These are phyloP conservation scores for Thinopyrum elongatum DNA, from an alignment of 176 grass and related monocot genomes.

Conservation along the genomic window DNA sequence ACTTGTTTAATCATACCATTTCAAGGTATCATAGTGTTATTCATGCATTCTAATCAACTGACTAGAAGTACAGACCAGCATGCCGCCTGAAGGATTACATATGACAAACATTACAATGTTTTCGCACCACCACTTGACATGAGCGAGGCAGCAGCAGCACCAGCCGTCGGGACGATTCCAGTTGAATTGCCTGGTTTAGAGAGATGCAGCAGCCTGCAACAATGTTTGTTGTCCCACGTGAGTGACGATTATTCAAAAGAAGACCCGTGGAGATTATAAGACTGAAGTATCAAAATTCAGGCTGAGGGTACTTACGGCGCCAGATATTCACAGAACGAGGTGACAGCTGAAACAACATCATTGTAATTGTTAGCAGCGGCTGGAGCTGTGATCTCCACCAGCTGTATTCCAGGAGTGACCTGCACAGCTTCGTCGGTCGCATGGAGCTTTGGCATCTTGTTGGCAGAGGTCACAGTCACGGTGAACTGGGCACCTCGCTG, in stretches of 20 bases:
- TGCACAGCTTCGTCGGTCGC: constrained; percentile 73
- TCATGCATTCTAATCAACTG: not conserved
- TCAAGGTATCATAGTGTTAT: not conserved
- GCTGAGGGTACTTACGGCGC: constrained; percentile 65
- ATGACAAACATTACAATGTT: constrained; percentile 33
- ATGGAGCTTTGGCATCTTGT: constrained; percentile 78
- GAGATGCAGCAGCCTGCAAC: constrained; percentile 76
- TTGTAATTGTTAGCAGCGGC: constrained; percentile 78
- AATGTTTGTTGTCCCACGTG: not conserved
- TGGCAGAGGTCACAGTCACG: constrained; percentile 71
- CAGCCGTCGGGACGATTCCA: constrained; percentile 77
- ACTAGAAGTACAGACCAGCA: not conserved
- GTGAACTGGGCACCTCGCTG: constrained; percentile 75
- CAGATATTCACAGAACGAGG: constrained; percentile 81
- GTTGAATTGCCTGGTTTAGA: constrained; percentile 78
- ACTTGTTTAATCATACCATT: not conserved
- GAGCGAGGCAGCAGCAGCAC: constrained; percentile 72
- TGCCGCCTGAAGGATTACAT: not conserved
- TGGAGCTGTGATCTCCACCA: constrained; percentile 94
- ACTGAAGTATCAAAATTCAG: not conserved
- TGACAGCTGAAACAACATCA: constrained; percentile 71
- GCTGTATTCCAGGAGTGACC: constrained; percentile 79
- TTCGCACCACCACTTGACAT: constrained; percentile 75
- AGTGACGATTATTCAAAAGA: constrained; percentile 12
- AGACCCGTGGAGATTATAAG: not conserved